Base-by-base conservation (phyloP, 2,329 filamentous ascomycete genomes). In the Pestalotiopsis sp. region DNA sequence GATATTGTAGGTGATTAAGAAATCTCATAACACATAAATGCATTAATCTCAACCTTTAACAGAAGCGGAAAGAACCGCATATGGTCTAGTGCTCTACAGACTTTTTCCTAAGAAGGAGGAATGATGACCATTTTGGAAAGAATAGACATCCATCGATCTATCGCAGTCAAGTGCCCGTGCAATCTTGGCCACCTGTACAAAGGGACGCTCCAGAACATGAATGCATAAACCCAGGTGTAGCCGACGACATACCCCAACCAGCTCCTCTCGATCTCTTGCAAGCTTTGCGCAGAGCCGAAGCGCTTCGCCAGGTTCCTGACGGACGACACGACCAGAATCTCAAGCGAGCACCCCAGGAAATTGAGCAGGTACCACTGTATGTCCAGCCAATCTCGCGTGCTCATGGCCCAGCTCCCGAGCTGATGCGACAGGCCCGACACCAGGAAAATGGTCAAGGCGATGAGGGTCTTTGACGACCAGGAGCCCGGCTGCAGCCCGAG, bases 121-220 rank as follows among this genome's bases (percentile, higher is more conserved):
- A 65, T 14, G 11, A 65, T 23, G n/a, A 20, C 38, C 49, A 68
- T 49, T 13, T 49, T 68, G 9, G 66, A 68, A 6, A 68, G 27
- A 25, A 68, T 68, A 6, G 23, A 58, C 40, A 49, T 23, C 67
- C 67, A 65, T 27, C 66, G 41, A 7, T 68, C 61, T n/a, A 20
- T 40, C 12, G 7, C 9, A 45, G 60, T 59, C 25, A 66, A 52
- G 17, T 52, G 25, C 13, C 60, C 49, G 17, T 68, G 52, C 6
- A 68, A 45, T 5, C 52, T 68, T 56, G 66, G 69, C 45, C 45
- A 52, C 45, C 45, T n/a, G 45, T 52, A 52, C 14, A 62, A 62
- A 2, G 70, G 70, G 4, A 71, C 70, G 13, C 65, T 70, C 70
- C 66, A 71, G 23, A 69, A 71, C 58, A 71, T 69, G n/a, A 71